Evolutionary conservation across 1,284 basidiomycete genomes (phyloP), one percentile per base, ranked within the genome.

Genomic region (Apiotrichum mycotoxinovorans): DNA sequence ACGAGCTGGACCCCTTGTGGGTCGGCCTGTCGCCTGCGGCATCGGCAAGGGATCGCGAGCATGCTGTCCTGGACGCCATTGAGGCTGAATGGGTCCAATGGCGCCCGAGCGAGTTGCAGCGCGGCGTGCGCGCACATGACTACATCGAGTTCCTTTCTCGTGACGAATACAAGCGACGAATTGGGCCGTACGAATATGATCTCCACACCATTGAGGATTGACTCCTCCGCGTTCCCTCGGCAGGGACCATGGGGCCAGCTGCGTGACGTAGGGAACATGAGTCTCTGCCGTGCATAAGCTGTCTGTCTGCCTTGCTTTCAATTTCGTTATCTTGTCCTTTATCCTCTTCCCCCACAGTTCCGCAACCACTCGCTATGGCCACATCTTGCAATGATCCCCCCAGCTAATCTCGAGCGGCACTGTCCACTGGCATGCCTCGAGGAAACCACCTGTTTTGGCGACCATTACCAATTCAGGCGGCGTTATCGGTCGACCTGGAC

Each of bases 131-230:
- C 15, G 46, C 46, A 14, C 12, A 25, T 18, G 20, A 48, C 46
- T 30, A 35, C 37, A 25, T 50, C 35, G 48, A 40, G 26, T 50
- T 50, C n/a, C 48, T 50, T 37, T 27, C 48, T 7, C 48, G 48
- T 35, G 35, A 50, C 8, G 37, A 40, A 14, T 50, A 50, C 25
- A 38, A 23, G 23, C 18, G 18, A 3, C 48, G 37, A 12, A 15
- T 50, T 26, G 48, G 48, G 9, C 23, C 38, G 33, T 3, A 9
- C 26, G 37, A 50, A n/a, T 50, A 50, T 22, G 48, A 40, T 4
- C 48, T 50, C 8, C 37, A 50, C 25, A 50, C 48, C 20, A 23
- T 47, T 8, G 45, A 47, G 23, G 43, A 44, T 23, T 44, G 30
- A 30, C n/a, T n/a, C n/a, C n/a, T n/a, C n/a, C n/a, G n/a, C n/a